Evolutionary conservation across 2,329 filamentous ascomycete species (phyloP), one percentile per base, ranked within the genome.

Genomic region (Metarhizium rileyi): DNA sequence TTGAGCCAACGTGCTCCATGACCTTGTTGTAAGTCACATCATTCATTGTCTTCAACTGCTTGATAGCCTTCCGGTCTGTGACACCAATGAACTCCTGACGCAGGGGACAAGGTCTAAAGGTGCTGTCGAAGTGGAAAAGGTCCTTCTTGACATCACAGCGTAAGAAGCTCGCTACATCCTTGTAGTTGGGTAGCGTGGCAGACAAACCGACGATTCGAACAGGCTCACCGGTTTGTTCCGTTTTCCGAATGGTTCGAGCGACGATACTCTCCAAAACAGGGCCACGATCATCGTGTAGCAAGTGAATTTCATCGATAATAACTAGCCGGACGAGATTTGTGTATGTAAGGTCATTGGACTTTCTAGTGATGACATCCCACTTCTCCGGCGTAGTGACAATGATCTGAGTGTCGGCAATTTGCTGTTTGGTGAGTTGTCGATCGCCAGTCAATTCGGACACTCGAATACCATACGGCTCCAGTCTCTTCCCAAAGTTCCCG

Each of bases 301-400:
- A 73, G 74, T 98, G 93, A 57, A 98, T 97, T 69, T 98, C 93
- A 61, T 98, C 93, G 53, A 98, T 97, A 63, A 96, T 90, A 51
- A 98, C 85, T 10, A 98, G 77, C 36, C 91, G 85, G 25, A 98
- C 93, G n/a, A 98, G 80, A 60, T 94, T 95, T 16, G 90, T 98
- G 68, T 98, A 98, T 59, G 90, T 95, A 49, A 93, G 81, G 64
- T 98, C 94, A 2, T 91, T 96, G 6, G 91, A 90, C 69, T 98
- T 98, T 69, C 94, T 83, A 5, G 94, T 98, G 59, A 98, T 96
- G 57, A 98, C 91, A 68, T 98, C 93, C 87, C 90, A 98, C 71
- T 98, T 98, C 69, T 98, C 93, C 20, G 93, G 93, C 0, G 93
- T 98, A 1, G 93, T 98, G 52, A 98, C 90, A 59, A 98, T 98